Conservation (phyloP, 1,139 yeast species). For the Lodderomyces beijingensis region DNA sequence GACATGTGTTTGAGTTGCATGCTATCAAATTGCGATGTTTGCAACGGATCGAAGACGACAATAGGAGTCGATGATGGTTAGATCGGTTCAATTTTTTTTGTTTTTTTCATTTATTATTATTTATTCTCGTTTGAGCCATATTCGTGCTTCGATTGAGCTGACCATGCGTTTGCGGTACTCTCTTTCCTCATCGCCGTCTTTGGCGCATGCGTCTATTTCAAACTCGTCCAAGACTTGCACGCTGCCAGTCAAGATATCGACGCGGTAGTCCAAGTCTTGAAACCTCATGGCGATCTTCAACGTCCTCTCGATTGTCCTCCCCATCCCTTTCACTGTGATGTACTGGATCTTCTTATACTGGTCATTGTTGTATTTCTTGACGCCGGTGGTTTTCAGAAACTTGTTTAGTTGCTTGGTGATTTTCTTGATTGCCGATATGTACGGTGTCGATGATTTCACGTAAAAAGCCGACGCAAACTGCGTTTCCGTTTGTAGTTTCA, state of each 20-base stretch:
- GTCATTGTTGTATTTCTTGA: slow-evolving; percentile 29
- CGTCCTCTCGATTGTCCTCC: slow-evolving; percentile 55
- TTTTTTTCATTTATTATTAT: neutral
- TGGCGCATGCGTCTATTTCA: slow-evolving; percentile 12
- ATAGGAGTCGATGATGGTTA: neutral
- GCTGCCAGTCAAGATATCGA: slow-evolving; percentile 55
- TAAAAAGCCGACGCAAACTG: slow-evolving; percentile 48
- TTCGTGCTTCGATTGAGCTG: slow-evolving; percentile 54
- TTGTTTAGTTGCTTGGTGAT: slow-evolving; percentile 44
- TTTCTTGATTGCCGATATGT: slow-evolving; percentile 56
- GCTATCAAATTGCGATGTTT: slow-evolving; percentile 39
- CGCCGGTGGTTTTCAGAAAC: slow-evolving; percentile 22
- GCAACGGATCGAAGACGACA: too few relatives aligned
- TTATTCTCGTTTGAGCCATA: slow-evolving; percentile 35
- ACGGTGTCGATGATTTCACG: slow-evolving; percentile 59
- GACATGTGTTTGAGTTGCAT: slow-evolving; percentile 44
- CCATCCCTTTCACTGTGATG: slow-evolving; percentile 64
- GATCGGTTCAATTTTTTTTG: neutral
- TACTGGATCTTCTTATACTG: slow-evolving; percentile 37
- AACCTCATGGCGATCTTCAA: slow-evolving; percentile 50
- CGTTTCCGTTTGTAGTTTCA: slow-evolving; percentile 23
- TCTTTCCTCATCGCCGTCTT: slow-evolving; percentile 21
- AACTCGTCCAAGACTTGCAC: slow-evolving; percentile 65
- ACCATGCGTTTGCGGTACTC: slow-evolving; percentile 48
- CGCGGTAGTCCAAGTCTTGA: slow-evolving; percentile 38